A percentile compares a stretch with the other conserved stretches of the same genome.
Conservation (phyloP, 2,329 filamentous ascomycete species). For the Macrophomina pseudophaseolina region DNA sequence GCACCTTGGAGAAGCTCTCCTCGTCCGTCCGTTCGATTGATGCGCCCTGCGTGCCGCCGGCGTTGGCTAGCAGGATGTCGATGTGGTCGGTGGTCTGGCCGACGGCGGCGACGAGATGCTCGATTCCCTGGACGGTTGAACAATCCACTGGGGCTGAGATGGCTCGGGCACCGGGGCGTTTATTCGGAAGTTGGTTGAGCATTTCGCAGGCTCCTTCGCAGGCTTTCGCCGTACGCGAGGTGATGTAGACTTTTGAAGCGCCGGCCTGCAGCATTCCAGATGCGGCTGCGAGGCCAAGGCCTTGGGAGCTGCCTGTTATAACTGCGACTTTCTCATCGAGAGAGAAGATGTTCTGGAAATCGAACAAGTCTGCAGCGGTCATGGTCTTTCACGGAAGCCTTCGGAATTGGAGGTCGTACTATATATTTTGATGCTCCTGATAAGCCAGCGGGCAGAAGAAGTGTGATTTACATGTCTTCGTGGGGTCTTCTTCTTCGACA, state of each 20-base stretch:
- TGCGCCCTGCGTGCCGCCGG: constrained; percentile 46
- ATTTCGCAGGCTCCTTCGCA: constrained; percentile 46
- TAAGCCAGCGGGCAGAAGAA: too few species aligned
- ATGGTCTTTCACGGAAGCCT: background rate
- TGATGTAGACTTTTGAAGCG: constrained; percentile 46
- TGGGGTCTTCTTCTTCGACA: too few species aligned
- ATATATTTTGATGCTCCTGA: too few species aligned
- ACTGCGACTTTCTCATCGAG: constrained; percentile 45
- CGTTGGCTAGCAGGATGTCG: constrained; percentile 48
- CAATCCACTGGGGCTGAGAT: constrained; percentile 46
- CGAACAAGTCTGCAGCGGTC: constrained; percentile 31
- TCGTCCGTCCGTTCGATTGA: constrained; percentile 46
- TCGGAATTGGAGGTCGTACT: too few species aligned
- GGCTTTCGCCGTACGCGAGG: constrained; percentile 45
- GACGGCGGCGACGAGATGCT: constrained; percentile 40
- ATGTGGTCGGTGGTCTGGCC: constrained; percentile 38
- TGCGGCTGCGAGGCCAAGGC: constrained; percentile 46
- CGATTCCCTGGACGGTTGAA: constrained; percentile 44
- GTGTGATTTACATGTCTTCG: too few species aligned
- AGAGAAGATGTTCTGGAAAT: constrained; percentile 43
- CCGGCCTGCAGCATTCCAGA: constrained; percentile 48
- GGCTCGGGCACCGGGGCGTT: constrained; percentile 41
- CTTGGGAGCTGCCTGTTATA: constrained; percentile 47
- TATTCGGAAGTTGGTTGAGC: constrained; percentile 43
- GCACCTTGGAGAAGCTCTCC: constrained; percentile 42